Conservation (phyloP, 2,329 filamentous ascomycete genomes). For the Microsporum canis region DNA sequence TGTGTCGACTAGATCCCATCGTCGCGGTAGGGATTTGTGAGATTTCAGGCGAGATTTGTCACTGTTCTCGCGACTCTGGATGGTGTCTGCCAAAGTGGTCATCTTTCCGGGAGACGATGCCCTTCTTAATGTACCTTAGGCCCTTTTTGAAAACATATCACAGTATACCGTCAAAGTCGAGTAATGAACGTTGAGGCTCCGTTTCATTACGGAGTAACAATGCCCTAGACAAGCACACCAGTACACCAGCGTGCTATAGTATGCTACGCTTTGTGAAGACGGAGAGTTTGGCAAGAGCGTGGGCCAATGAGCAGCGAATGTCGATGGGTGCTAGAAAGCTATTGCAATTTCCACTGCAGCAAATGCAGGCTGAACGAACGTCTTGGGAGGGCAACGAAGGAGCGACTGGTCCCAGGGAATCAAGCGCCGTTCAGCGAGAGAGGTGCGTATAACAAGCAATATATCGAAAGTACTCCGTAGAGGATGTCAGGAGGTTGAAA, state of each 20-base stretch:
- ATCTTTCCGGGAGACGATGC: neutral
- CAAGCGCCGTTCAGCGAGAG: neutral
- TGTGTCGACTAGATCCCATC: conserved; percentile 19
- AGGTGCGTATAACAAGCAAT: neutral
- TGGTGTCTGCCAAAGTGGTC: neutral
- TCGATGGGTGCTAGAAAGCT: neutral
- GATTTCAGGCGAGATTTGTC: conserved; percentile 27
- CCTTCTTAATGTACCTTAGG: neutral
- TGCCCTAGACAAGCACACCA: neutral
- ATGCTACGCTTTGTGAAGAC: neutral
- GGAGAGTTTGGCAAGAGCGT: neutral
- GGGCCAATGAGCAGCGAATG: neutral
- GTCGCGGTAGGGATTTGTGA: conserved; percentile 33
- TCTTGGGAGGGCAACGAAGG: neutral
- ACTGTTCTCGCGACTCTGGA: conserved; percentile 5
- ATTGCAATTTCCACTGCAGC: neutral
- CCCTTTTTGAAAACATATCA: neutral
- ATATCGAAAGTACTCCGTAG: neutral
- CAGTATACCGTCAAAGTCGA: neutral
- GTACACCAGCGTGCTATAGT: neutral
- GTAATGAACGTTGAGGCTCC: neutral
- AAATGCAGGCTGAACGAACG: neutral
- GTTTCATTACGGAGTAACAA: neutral
- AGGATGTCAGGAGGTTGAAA: neutral
- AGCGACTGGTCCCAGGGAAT: neutral